These are phyloP conservation scores for Astragalus glycyphyllos DNA, from an alignment of 306 rosid genomes.

Conservation along the genomic window DNA sequence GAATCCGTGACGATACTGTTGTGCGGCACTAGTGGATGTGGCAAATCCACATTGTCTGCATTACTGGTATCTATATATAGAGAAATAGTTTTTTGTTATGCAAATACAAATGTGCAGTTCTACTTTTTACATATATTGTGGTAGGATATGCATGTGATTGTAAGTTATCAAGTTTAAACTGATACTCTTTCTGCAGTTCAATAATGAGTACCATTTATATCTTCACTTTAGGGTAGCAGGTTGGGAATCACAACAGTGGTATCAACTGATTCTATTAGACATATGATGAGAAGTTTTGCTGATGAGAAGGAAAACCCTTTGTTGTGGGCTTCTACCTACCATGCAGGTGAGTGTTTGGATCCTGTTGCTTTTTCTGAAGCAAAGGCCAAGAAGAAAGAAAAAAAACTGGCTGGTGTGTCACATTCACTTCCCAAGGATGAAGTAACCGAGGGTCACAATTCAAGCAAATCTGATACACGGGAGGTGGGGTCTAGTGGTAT, in stretches of 20 bases:
- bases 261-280: constrained; percentile 94
- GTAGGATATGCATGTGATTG: constrained; percentile 24
- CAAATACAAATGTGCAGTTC: constrained; percentile 36
- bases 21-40: constrained; percentile 99
- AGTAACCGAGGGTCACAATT: constrained; percentile 45
- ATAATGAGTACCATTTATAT: constrained; percentile 39
- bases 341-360: constrained; percentile 97
- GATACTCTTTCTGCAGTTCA: constrained; percentile 27
- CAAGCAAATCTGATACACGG: constrained; percentile 54
- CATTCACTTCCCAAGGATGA: constrained; percentile 63
- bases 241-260: constrained; percentile 94
- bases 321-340: constrained; percentile 97
- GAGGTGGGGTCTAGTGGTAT: constrained; percentile 49
- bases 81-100: constrained; percentile 38
- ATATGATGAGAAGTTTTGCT: constrained; percentile 99
- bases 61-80: constrained; percentile 72
- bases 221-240: constrained; percentile 78
- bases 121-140: constrained; percentile 41
- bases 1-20: constrained; percentile 87
- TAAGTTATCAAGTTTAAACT: constrained; percentile 25
- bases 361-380: constrained; percentile 90
- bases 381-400: constrained; percentile 76
- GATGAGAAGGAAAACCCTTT: constrained; percentile 90
- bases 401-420: constrained; percentile 70
- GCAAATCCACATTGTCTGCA: constrained; percentile 95